Conservation (phyloP, 2,329 filamentous ascomycete species). For the Alternaria triticimaculans region DNA sequence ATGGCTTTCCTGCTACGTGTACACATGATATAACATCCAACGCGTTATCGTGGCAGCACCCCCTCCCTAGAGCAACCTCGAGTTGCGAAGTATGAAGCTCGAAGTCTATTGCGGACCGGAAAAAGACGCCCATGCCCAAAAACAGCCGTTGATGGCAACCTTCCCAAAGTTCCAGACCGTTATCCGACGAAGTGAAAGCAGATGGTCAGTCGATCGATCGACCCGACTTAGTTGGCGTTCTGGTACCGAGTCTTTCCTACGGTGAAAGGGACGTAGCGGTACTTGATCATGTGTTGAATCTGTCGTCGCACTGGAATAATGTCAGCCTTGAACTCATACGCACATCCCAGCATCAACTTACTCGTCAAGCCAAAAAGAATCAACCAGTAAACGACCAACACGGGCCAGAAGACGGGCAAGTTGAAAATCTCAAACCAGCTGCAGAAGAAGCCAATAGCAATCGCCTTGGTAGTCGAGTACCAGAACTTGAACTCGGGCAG, state of each 20-base stretch:
- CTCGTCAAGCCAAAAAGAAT: constrained; percentile 95
- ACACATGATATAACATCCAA: constrained; percentile 27
- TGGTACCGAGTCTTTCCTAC: constrained; percentile 72
- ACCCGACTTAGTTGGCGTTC: constrained; percentile 29
- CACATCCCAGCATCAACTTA: constrained; percentile 57
- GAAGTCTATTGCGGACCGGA: constrained; percentile 28
- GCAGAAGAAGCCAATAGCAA: constrained; percentile 83
- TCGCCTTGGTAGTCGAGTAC: constrained; percentile 90
- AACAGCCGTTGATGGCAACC: constrained; percentile 17
- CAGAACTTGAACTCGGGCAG: constrained; percentile 99
- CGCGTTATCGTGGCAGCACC: constrained; percentile 13
- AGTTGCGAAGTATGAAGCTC: constrained; percentile 21
- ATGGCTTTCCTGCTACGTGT: constrained; percentile 20
- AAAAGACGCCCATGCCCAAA: constrained; percentile 25
- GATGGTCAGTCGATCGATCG: background rate
- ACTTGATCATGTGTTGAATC: constrained; percentile 99
- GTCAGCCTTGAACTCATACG: background rate
- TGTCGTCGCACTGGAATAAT: constrained; percentile 83
- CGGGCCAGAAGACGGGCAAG: constrained; percentile 98
- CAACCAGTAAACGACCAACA: constrained; percentile 98
- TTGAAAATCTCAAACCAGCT: constrained; percentile 95
- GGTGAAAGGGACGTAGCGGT: constrained; percentile 94
- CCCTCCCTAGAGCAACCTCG: constrained; percentile 18
- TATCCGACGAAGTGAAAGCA: constrained; percentile 6
- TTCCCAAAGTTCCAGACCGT: constrained; percentile 2